Base-by-base conservation (phyloP, 495 filamentous ascomycete genomes). In the Penicillium parvum region DNA sequence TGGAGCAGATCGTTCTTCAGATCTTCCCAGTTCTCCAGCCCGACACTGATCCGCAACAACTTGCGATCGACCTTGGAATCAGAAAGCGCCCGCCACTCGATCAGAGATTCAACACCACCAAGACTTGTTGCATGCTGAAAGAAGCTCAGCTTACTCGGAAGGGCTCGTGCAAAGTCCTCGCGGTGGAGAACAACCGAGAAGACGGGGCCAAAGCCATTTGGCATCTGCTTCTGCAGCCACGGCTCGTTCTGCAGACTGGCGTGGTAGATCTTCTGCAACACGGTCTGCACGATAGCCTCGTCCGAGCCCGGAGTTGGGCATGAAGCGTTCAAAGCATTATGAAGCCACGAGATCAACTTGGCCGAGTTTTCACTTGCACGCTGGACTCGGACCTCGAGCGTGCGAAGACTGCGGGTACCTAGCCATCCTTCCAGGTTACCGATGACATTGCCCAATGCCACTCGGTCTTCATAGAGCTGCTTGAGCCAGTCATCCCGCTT, bases 91-190 rank as follows among this genome's bases (percentile, higher is more conserved):
- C 45, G 64, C 71, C 52, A 68, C 55, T 44, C 72, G 49, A 96
- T 84, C 75, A 95, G 64, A 54, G 84, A 90, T 75, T 96, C 90
- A 11, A 95, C 87, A 3, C 90, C 87, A 2, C 90, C 90, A 7
- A 96, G 61, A 61, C 85, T 90, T 3, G 90, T 96, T 2, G 90
- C 89, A 71, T 96, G 90, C 49, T 90, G 85, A 69, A 95, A 95
- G 33, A 90, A 74, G 18, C 69, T 34, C 54, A 95, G 56, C 69
- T 84, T 80, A 49, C 80, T 83, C 14, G 90, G 90, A 37, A 96
- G 55, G 25, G 64, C 57, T 32, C 72, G 70, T 2, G 90, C 90
- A 33, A 76, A 58, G 6, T 67, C 63, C 50, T 74, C 70, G 2
- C 60, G 65, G 37, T 74, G 68, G 71, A 87, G 71, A 21, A 65